Conservation (phyloP, 2,329 filamentous ascomycete species). For the Stemphylium beticola region DNA sequence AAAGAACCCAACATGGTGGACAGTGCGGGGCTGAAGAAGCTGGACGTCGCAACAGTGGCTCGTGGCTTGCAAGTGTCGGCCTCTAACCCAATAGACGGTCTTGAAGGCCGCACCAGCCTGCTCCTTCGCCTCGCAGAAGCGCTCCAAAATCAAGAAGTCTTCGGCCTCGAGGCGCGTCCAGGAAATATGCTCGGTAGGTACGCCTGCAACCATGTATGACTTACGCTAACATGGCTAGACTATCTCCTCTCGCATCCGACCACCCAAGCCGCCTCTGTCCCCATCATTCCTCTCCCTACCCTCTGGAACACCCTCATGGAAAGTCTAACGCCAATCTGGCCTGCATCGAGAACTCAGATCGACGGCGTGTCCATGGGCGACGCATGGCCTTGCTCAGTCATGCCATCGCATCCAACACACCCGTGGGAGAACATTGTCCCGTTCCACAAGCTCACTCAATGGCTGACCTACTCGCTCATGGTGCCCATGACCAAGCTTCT, state of each 20-base stretch:
- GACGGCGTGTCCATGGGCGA: conserved; percentile 89
- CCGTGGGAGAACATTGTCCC: conserved; percentile 84
- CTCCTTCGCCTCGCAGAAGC: conserved; percentile 77
- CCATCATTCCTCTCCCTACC: conserved; percentile 84
- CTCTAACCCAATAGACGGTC: conserved; percentile 79
- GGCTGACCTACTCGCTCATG: conserved; percentile 94
- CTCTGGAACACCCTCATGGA: conserved; percentile 92
- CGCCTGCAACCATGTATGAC: conserved; percentile 16
- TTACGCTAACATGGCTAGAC: conserved; percentile 60
- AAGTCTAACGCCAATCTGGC: conserved; percentile 87
- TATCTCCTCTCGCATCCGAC: conserved; percentile 91
- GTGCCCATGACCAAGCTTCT: conserved; percentile 84
- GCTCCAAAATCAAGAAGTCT: conserved; percentile 80
- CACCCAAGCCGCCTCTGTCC: conserved; percentile 85
- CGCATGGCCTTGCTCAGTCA: conserved; percentile 86
- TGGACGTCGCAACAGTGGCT: conserved; percentile 77
- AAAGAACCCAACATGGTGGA: conserved; percentile 89
- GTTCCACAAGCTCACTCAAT: conserved; percentile 90
- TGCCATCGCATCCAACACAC: conserved; percentile 75
- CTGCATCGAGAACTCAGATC: conserved; percentile 80
- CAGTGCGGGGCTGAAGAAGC: conserved; percentile 73
- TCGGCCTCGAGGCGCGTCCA: conserved; percentile 81
- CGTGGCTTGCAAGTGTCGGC: conserved; percentile 84
- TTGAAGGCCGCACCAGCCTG: conserved; percentile 83
- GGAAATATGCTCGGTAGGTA: conserved; percentile 87